A percentile compares a stretch with the other conserved stretches of the same genome.
Evolutionary conservation across 2,329 filamentous ascomycete species (phyloP).

Genomic region (Mollisia scopiformis): DNA sequence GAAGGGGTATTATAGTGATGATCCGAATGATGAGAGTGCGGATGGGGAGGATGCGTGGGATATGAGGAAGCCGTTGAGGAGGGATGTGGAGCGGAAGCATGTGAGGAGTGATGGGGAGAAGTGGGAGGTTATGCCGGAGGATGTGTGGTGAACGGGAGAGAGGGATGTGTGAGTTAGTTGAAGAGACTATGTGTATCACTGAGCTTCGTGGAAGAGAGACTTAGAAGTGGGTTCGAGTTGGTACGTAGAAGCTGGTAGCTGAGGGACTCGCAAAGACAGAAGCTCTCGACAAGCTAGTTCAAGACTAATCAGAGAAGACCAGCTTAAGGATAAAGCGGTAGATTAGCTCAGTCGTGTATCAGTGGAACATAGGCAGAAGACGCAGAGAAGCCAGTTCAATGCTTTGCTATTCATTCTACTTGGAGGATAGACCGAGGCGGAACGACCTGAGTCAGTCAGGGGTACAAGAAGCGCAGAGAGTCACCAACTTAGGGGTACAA

Average conservation of each 20-base stretch:
- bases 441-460: neutral
- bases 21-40: conserved; percentile 71
- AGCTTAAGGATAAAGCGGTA: too few species aligned
- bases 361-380: too few species aligned
- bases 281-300: neutral
- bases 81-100: conserved; percentile 77
- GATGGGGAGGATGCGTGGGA: conserved; percentile 94
- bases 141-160: conserved; percentile 80
- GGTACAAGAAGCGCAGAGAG: neutral
- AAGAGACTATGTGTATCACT: neutral
- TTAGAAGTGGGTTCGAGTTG: too few species aligned
- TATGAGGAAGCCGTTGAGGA: conserved; percentile 89
- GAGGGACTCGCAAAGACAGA: too few species aligned
- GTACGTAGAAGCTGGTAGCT: too few species aligned
- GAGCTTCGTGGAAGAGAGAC: neutral
- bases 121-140: conserved; percentile 76
- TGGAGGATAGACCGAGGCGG: neutral
- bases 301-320: too few species aligned
- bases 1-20: conserved; percentile 90
- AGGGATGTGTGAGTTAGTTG: too few species aligned
- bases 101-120: conserved; percentile 80
- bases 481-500: neutral
- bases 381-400: too few species aligned
- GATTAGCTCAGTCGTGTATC: too few species aligned
- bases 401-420: neutral